Evolutionary conservation across 139 green algal species (phyloP), one percentile per base, ranked within the genome.

Genomic region (Mychonastes homosphaera): DNA sequence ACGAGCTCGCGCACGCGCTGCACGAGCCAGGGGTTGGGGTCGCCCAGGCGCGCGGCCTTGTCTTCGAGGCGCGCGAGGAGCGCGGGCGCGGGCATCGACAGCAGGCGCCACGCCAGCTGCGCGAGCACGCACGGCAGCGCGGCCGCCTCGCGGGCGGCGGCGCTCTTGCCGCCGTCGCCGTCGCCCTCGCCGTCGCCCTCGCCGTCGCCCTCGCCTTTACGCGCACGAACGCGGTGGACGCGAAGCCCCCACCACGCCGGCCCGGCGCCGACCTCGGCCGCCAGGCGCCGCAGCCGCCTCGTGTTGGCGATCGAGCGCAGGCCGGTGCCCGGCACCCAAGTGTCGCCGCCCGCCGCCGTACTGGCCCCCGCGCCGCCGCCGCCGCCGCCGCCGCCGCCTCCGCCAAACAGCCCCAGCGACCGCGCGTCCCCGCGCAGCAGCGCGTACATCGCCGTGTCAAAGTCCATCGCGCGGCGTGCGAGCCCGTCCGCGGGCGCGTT

Each of bases 11-110:
- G n/a, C n/a, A n/a, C n/a, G n/a, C n/a, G n/a, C 58, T 65, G 58
- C 58, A 65, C 58, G 24, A 56, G 47, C 36, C 32, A 46, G 16
- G 58, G 58, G 58, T 65, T 65, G 24, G 47, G 34, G 34, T 65
- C 58, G 26, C 58, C 58, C 33, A 65, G 29, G 24, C 35, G n/a
- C 23, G 34, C 58, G 6, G 58, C 58, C 27, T 65, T 65, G 47
- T 38, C 27, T 34, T 58, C 12, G 47, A 65, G 24, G 18, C 58
- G 19, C 8, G 8, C 23, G 34, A 65, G 47, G 35, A 65, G 35
- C 47, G 38, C 18, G 27, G 38, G 21, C 10, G 58, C 47, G 24
- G 18, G 50, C 27, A 65, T 44, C 27, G 30, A 9, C 46, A 65
- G 50, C 26, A 65, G 35, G 9, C 58, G 46, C 6, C 49, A 13